phyloP scores from a whole-genome alignment of 768 basidiomycete genomes.

The Multifurca ochricompacta region DNA sequence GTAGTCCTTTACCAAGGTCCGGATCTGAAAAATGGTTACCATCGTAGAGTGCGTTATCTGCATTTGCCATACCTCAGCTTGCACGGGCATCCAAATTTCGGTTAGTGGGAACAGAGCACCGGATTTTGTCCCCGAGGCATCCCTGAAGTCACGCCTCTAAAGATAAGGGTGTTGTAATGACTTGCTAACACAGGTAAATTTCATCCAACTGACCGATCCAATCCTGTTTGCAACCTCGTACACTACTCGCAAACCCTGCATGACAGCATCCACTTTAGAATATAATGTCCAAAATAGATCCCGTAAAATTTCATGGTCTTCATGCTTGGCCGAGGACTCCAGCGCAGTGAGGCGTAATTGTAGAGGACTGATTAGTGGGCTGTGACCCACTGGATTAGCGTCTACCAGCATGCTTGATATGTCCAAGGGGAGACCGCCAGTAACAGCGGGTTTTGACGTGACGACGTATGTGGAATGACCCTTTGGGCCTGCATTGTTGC shows the following conservation, averaged over 20 bases:
- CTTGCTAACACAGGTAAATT: neutral
- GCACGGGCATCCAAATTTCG: slow-evolving; percentile 85
- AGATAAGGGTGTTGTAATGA: neutral
- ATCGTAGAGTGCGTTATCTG: slow-evolving; percentile 1
- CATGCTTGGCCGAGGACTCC: slow-evolving; percentile 62
- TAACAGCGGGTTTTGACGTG: slow-evolving; percentile 26
- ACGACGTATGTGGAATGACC: slow-evolving; percentile 45
- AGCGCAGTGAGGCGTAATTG: slow-evolving; percentile 60
- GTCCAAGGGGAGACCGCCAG: slow-evolving; percentile 19
- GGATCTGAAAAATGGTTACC: slow-evolving; percentile 47
- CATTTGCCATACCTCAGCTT: slow-evolving; percentile 64
- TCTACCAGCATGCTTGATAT: slow-evolving; percentile 11
- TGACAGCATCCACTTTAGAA: slow-evolving; percentile 89
- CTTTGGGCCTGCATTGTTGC: slow-evolving; percentile 23
- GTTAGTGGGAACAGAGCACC: slow-evolving; percentile 72
- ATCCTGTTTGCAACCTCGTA: slow-evolving; percentile 90
- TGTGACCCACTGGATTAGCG: slow-evolving; percentile 20
- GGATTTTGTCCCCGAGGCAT: slow-evolving; percentile 70
- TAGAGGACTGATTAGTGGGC: slow-evolving; percentile 38
- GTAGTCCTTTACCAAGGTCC: slow-evolving; percentile 79
- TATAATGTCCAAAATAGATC: slow-evolving; percentile 98
- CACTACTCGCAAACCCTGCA: slow-evolving; percentile 82
- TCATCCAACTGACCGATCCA: slow-evolving; percentile 60
- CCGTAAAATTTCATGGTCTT: slow-evolving; percentile 76
- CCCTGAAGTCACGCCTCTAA: slow-evolving; percentile 87